These are phyloP conservation scores for Nicotiana benthamiana DNA, from an alignment of 257 asterid genomes.

Conservation along the genomic window DNA sequence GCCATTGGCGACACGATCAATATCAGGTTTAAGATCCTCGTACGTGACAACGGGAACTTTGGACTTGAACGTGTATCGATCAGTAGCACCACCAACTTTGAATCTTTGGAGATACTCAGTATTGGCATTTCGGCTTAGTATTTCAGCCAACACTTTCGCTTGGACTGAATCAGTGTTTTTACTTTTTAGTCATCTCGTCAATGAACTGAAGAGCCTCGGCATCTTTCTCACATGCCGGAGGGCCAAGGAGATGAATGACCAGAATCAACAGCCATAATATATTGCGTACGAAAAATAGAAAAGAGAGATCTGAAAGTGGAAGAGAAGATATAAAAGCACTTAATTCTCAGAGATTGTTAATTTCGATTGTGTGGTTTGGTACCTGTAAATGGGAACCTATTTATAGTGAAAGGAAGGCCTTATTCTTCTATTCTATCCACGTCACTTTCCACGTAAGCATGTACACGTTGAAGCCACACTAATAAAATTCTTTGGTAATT, in stretches of 20 bases:
- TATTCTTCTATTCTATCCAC: not conserved
- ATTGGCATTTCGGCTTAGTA: constrained; percentile 43
- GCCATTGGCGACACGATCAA: constrained; percentile 71
- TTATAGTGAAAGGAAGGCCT: constrained; percentile 5
- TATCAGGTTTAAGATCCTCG: constrained; percentile 69
- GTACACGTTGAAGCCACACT: not conserved
- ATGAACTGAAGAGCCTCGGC: constrained; percentile 51
- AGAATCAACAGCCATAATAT: constrained; percentile 40
- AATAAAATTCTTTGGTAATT: constrained; percentile 1
- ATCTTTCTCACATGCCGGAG: constrained; percentile 43
- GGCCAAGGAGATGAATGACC: constrained; percentile 23
- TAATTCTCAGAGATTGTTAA: not conserved
- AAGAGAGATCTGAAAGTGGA: not conserved
- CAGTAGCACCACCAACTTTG: constrained; percentile 45
- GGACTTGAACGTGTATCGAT: constrained; percentile 55
- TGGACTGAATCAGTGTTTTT: constrained; percentile 41
- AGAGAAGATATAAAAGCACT: not conserved
- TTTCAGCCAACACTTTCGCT: constrained; percentile 48
- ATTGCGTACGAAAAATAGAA: not conserved
- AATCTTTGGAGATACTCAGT: constrained; percentile 54
- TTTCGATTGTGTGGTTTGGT: not conserved
- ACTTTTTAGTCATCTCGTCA: constrained; percentile 48
- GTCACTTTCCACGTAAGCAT: constrained; percentile 6
- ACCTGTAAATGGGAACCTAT: not conserved
- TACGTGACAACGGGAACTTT: constrained; percentile 56